Conservation (phyloP, 805 yeast genomes). For the Scheffersomyces stipitis region DNA sequence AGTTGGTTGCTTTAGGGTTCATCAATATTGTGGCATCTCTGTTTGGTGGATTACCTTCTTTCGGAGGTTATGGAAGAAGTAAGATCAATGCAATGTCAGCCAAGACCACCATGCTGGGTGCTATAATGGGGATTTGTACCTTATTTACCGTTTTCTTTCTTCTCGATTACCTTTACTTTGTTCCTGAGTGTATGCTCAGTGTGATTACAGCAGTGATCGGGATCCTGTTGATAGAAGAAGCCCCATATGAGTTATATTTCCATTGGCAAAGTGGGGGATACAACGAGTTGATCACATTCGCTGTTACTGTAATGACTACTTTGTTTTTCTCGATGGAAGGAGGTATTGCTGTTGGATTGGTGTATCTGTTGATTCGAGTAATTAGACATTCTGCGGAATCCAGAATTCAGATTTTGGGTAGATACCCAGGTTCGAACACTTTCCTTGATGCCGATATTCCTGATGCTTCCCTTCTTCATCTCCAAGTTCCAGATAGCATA, state of each 20-base stretch:
- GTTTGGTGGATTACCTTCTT: constrained; percentile 79
- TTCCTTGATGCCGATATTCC: constrained; percentile 42
- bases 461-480: neutral
- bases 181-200: constrained; percentile 79
- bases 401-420: constrained; percentile 78
- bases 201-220: constrained; percentile 79
- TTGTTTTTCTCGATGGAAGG: constrained; percentile 75
- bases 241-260: constrained; percentile 74
- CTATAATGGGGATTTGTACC: constrained; percentile 75
- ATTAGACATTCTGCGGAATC: constrained; percentile 79
- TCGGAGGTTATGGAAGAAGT: constrained; percentile 95
- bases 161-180: constrained; percentile 61
- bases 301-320: constrained; percentile 63
- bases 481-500: neutral
- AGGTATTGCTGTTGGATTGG: constrained; percentile 86
- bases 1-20: constrained; percentile 83
- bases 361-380: constrained; percentile 75
- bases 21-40: constrained; percentile 65
- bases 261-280: constrained; percentile 74
- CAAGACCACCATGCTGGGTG: constrained; percentile 79
- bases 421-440: constrained; percentile 44
- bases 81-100: constrained; percentile 86
- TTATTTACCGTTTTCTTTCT: constrained; percentile 61
- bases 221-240: constrained; percentile 65
- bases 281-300: constrained; percentile 69